Percentiles rank a stretch among this genome's conserved stretches.
Evolutionary conservation across 768 basidiomycete species (phyloP).

Genomic region (Panaeolus cyanescens): DNA sequence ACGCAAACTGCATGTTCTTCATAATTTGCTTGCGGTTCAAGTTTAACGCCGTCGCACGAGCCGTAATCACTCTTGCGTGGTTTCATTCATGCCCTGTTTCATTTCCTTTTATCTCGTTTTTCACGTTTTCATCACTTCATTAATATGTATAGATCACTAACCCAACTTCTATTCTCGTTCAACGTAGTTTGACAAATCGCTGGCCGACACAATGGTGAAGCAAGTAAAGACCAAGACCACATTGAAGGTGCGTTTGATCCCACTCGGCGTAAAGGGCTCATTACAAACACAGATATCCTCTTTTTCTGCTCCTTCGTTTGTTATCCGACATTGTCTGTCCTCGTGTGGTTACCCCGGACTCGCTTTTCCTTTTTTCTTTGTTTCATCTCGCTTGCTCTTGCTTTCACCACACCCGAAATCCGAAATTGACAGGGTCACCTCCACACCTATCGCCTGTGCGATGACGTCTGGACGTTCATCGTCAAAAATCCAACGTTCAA

Average conservation of each 20-base stretch:
- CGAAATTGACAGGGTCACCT: conserved; percentile 73
- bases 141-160: not conserved
- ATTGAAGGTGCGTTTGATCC: conserved; percentile 65
- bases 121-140: no score
- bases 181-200: conserved; percentile 90
- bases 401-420: not conserved
- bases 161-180: not conserved
- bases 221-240: conserved; percentile 94
- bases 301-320: not conserved
- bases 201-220: conserved; percentile 91
- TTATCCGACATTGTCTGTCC: no score
- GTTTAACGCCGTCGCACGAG: not conserved
- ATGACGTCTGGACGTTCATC: conserved; percentile 99
- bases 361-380: not conserved
- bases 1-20: no score
- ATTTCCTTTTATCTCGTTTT: not conserved
- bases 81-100: not conserved
- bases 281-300: not conserved
- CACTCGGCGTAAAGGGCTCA: not conserved
- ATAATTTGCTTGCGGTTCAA: not conserved
- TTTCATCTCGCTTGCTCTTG: not conserved
- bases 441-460: conserved; percentile 89
- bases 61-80: not conserved
- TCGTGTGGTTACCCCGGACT: no score
- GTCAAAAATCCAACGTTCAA: conserved; percentile 93